Conservation (phyloP, 768 basidiomycete genomes). For the Hydnum rufescens region DNA sequence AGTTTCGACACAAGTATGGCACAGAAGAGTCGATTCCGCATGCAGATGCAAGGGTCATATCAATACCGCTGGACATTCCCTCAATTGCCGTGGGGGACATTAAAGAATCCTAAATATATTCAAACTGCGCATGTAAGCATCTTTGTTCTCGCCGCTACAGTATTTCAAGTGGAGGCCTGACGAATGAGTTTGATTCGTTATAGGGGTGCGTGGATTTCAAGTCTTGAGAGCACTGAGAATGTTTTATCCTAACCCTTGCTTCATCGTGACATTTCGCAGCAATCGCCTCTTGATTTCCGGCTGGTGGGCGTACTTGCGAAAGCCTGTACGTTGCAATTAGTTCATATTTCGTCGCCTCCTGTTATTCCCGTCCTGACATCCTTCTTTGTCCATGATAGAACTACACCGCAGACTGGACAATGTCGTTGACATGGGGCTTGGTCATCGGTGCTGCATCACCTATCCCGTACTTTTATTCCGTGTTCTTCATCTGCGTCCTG, state of each 20-base stretch:
- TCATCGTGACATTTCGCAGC: conserved; percentile 23
- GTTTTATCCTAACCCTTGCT: no score
- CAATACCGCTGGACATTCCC: conserved; percentile 84
- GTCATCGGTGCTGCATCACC: conserved; percentile 52
- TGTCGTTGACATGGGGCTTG: conserved; percentile 72
- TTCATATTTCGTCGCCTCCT: background rate
- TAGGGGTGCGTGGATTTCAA: no score
- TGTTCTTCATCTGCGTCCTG: conserved; percentile 89
- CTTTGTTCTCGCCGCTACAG: background rate
- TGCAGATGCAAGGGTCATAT: conserved; percentile 81
- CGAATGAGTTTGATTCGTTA: background rate
- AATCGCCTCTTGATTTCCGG: conserved; percentile 83
- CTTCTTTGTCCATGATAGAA: conserved; percentile 29
- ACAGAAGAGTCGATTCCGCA: conserved; percentile 94
- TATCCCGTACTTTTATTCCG: conserved; percentile 91
- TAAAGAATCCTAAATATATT: conserved; percentile 77
- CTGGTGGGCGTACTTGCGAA: conserved; percentile 88
- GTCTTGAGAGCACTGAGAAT: no score
- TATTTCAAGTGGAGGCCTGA: background rate
- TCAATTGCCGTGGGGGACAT: conserved; percentile 61
- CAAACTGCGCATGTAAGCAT: conserved; percentile 72
- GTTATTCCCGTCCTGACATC: background rate
- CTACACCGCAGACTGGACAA: conserved; percentile 84
- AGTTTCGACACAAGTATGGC: conserved; percentile 92
- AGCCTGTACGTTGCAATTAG: conserved; percentile 41